Evolutionary conservation across 2,329 filamentous ascomycete species (phyloP).

Genomic region (Cordyceps cateniannulata): DNA sequence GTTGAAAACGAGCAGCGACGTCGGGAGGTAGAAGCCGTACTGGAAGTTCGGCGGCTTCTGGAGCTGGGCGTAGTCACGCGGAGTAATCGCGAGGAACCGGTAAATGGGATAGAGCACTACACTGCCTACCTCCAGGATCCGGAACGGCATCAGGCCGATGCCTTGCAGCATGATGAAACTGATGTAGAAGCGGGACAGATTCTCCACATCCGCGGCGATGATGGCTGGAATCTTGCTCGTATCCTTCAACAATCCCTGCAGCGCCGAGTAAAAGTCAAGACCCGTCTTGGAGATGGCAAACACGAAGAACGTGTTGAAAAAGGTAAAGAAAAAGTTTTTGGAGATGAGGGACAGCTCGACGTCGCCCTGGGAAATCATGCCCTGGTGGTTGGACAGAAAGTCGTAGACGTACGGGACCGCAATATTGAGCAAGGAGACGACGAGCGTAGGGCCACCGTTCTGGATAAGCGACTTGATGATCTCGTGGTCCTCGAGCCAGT

Average conservation of each 20-base stretch:
- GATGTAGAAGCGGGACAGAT: slow-evolving; percentile 77
- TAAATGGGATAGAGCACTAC: slow-evolving; percentile 78
- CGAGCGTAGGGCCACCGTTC: slow-evolving; percentile 78
- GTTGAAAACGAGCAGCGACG: slow-evolving; percentile 87
- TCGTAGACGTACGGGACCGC: slow-evolving; percentile 92
- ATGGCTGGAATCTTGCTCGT: slow-evolving; percentile 69
- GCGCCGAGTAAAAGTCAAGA: slow-evolving; percentile 63
- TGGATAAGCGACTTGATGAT: slow-evolving; percentile 72
- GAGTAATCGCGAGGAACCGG: slow-evolving; percentile 73
- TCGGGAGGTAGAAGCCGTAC: slow-evolving; percentile 93
- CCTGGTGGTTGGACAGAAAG: slow-evolving; percentile 83
- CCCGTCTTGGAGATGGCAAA: slow-evolving; percentile 86
- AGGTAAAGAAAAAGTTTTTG: slow-evolving; percentile 99
- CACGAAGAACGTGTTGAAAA: slow-evolving; percentile 97
- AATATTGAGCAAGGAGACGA: slow-evolving; percentile 81
- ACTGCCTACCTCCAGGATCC: slow-evolving; percentile 82
- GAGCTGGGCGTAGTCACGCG: slow-evolving; percentile 80
- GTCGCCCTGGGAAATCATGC: slow-evolving; percentile 91
- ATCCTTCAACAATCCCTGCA: slow-evolving; percentile 71
- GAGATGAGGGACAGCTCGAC: slow-evolving; percentile 92
- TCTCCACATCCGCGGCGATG: slow-evolving; percentile 69
- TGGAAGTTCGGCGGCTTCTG: slow-evolving; percentile 80
- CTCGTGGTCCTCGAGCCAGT: slow-evolving; percentile 59
- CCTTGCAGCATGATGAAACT: slow-evolving; percentile 93
- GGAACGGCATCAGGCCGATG: slow-evolving; percentile 87